phyloP scores from a whole-genome alignment of 441 rosid species.

The Pelargonium exstipulatum region DNA sequence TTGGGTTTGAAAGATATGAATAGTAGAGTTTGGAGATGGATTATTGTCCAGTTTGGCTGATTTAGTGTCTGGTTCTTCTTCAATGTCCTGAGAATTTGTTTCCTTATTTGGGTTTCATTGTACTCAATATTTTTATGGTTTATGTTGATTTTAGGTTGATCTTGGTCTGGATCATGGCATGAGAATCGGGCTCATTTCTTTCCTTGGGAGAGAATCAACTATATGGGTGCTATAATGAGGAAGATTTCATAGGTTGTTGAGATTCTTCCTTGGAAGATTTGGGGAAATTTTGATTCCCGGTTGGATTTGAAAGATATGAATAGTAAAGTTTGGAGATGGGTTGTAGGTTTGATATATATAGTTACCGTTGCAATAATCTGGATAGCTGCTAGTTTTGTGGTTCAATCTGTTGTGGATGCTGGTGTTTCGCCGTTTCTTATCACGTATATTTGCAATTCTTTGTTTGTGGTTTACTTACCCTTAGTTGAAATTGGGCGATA shows the following conservation, averaged over 20 bases:
- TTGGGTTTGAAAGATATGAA: slow-evolving; percentile 26
- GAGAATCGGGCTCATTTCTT: slow-evolving; percentile 10
- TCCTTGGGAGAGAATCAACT: background rate
- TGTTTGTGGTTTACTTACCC: slow-evolving; percentile 77
- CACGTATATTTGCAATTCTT: slow-evolving; percentile 86
- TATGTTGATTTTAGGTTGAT: slow-evolving; percentile 14
- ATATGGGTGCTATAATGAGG: background rate
- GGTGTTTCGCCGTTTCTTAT: slow-evolving; percentile 91
- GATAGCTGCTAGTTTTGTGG: slow-evolving; percentile 95
- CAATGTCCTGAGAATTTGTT: background rate
- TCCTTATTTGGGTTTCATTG: background rate
- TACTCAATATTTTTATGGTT: background rate
- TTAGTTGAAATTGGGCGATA: slow-evolving; percentile 61
- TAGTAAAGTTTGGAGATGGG: slow-evolving; percentile 65
- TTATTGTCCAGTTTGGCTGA: background rate
- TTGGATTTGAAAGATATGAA: slow-evolving; percentile 39
- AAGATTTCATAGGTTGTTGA: slow-evolving; percentile 12
- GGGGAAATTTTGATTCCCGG: background rate
- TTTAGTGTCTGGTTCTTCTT: background rate
- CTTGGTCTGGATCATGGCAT: slow-evolving; percentile 17
- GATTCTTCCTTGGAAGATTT: slow-evolving; percentile 15
- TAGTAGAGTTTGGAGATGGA: background rate
- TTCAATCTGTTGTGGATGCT: slow-evolving; percentile 80
- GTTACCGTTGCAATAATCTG: slow-evolving; percentile 79
- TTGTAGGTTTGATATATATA: slow-evolving; percentile 62